These are phyloP conservation scores for Paramecium primaurelia DNA, from an alignment of 73 alveolate species.

Conservation along the genomic window DNA sequence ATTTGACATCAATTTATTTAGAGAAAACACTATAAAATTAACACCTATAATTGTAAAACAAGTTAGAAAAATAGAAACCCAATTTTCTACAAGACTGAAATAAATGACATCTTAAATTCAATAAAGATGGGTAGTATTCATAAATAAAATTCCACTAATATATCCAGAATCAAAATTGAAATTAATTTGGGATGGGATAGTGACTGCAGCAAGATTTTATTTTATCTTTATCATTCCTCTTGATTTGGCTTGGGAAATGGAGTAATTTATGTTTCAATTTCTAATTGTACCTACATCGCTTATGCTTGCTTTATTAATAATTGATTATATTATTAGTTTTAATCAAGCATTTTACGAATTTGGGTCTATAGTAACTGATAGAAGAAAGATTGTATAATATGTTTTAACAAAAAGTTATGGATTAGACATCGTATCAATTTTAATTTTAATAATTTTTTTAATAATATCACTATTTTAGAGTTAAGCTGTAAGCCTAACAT, in stretches of 20 bases:
- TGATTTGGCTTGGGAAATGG: neutral
- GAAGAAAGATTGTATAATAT: neutral
- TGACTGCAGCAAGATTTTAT: neutral
- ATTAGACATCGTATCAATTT: neutral
- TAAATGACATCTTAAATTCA: no score
- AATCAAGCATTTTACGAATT: neutral
- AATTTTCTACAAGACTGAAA: neutral
- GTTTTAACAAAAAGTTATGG: neutral
- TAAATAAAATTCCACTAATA: neutral
- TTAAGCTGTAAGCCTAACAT: neutral
- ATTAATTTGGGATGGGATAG: neutral
- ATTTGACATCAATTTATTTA: neutral
- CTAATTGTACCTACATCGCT: neutral
- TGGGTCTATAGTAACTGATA: neutral
- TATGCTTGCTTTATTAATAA: neutral
- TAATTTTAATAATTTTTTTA: neutral
- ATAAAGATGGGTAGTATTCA: no score
- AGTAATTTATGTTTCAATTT: neutral
- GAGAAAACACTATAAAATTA: neutral
- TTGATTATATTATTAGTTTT: neutral
- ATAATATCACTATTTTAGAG: neutral
- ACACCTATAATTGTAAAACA: neutral
- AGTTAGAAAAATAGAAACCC: neutral
- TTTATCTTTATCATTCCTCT: conserved; percentile 8
- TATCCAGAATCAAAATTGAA: conserved; percentile 35